Base-by-base conservation (phyloP, 345 rosid genomes). In the Eutrema yunnanense region DNA sequence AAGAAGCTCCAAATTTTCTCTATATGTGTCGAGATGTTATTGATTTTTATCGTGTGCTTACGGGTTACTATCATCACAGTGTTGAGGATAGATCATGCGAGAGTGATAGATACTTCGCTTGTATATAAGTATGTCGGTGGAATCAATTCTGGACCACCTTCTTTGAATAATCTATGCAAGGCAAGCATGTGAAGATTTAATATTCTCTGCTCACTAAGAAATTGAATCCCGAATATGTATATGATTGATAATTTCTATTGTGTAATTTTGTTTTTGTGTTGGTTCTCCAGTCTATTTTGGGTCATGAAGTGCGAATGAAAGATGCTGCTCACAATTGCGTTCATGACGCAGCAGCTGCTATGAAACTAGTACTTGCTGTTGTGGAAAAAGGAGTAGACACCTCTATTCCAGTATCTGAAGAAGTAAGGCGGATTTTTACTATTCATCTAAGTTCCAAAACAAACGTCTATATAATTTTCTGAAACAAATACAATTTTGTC, bases 331-430 rank as follows among this genome's bases (percentile, higher is more conserved):
- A 94, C 78, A 83, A 88, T 74, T 94, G 97, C 72, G 59, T 86
- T 38, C 95, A 91, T 51, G 98, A 94, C 72, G 97, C 96, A 48
- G 42, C 73, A 52, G 97, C 96, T 74, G 95, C 96, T 43, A 89
- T 94, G 98, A 91, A 85, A 68, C 82, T 94, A 56, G 89, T 86
- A 33, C 92, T 89, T 79, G 96, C 97, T 40, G 73, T 64, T 73
- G 75, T 88, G 13, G 87, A 91, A 70, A 74, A 43, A 48, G 92
- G 92, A 67, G 75, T 79, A 8, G 85, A 82, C 67, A 70, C 63
- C 65, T 57, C 64, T 6, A 60, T 85, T 51, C 75, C 73, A 9
- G 60, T 60, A 71, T 49, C 83, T 77, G 67, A 74, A 47, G 82
- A 78, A 62, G 97, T 90, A 79, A 80, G 90, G 61, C 56, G 0